A percentile compares a stretch with the other conserved stretches of the same genome.
These are phyloP conservation scores for Avicennia marina DNA, from an alignment of 257 asterid species.

Conservation along the genomic window DNA sequence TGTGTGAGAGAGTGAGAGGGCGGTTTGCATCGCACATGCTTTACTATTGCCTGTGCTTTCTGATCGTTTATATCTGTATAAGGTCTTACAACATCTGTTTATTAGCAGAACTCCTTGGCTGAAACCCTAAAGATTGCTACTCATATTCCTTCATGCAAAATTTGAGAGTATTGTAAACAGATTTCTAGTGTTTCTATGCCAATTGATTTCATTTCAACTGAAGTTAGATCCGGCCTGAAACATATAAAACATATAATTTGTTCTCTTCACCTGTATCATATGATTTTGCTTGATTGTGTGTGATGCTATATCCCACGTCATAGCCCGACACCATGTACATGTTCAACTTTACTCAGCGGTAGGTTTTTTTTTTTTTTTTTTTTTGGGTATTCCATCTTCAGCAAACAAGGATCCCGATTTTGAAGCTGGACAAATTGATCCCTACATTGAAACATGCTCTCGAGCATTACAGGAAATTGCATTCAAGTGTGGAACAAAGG, in stretches of 20 bases:
- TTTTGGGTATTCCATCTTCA: slow-evolving; percentile 31
- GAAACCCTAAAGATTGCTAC: not conserved
- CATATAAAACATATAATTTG: slow-evolving; percentile 10
- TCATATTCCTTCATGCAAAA: not conserved
- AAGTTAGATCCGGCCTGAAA: slow-evolving; percentile 5
- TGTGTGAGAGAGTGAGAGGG: no score
- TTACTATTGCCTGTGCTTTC: not conserved
- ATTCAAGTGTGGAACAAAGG: slow-evolving; percentile 84
- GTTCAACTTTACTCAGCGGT: slow-evolving; percentile 14
- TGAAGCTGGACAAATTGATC: slow-evolving; percentile 79
- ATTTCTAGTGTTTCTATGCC: no score
- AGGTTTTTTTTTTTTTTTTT: slow-evolving; percentile 6
- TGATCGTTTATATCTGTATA: not conserved
- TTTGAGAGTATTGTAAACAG: no score
- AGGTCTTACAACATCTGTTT: not conserved
- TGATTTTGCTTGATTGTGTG: slow-evolving; percentile 9
- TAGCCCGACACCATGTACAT: no score
- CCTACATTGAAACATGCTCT: slow-evolving; percentile 51
- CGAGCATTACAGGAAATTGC: slow-evolving; percentile 86
- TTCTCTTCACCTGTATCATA: not conserved
- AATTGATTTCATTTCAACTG: not conserved
- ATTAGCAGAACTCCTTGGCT: not conserved
- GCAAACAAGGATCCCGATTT: slow-evolving; percentile 56
- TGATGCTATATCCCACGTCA: not conserved
- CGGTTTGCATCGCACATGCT: no score